Percentiles rank a stretch among this genome's conserved stretches.
phyloP scores from a whole-genome alignment of 805 yeast species.

The Wickerhamomyces bovis region DNA sequence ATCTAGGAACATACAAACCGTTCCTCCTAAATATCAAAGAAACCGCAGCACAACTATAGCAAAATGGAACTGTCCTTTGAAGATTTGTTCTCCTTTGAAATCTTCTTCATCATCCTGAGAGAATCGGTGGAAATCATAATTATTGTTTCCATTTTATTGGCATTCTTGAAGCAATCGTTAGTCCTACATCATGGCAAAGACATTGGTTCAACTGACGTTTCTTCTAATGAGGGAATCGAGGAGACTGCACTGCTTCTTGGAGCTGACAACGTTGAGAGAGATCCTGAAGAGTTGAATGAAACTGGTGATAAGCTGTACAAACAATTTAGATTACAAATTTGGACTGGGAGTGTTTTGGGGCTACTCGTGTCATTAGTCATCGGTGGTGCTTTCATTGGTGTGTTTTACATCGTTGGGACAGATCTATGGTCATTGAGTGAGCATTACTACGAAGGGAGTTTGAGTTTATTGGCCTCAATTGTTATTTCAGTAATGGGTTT shows the following conservation, averaged over 20 bases:
- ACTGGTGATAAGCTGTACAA: conserved; percentile 32
- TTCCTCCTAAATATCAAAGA: not conserved
- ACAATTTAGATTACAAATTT: conserved; percentile 59
- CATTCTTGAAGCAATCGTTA: conserved; percentile 60
- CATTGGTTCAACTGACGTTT: not conserved
- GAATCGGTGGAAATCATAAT: conserved; percentile 76
- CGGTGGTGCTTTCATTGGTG: conserved; percentile 63
- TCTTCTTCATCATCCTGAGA: conserved; percentile 65
- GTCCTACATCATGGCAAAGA: conserved; percentile 28
- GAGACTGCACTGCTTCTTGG: conserved; percentile 11
- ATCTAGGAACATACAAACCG: not conserved
- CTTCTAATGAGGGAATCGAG: not conserved
- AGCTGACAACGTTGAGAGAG: not conserved
- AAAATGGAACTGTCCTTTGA: conserved; percentile 27
- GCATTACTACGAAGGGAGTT: conserved; percentile 82
- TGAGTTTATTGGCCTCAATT: conserved; percentile 70
- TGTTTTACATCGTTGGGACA: conserved; percentile 72
- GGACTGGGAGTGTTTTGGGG: conserved; percentile 78
- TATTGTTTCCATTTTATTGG: conserved; percentile 65
- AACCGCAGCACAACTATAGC: not conserved
- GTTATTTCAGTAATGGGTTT: conserved; percentile 85
- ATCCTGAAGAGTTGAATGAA: conserved; percentile 10
- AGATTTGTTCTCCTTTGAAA: conserved; percentile 61
- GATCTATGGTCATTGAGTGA: conserved; percentile 88
- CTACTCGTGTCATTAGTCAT: conserved; percentile 60